phyloP scores from a whole-genome alignment of 139 green algal genomes.

The Pseudopediastrum boryanum region DNA sequence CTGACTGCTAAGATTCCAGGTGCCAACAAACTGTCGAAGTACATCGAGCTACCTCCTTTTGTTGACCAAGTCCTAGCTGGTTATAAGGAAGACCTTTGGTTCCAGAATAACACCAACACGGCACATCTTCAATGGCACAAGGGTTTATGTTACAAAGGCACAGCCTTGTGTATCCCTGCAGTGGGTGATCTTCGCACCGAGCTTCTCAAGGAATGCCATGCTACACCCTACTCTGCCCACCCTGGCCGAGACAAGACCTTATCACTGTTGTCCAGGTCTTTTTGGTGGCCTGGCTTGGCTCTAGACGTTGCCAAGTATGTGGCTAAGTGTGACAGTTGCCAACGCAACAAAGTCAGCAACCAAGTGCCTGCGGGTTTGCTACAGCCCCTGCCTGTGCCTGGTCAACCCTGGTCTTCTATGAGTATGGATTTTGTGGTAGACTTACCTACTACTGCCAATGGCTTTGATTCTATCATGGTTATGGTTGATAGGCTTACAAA shows the following conservation, averaged over 20 bases:
- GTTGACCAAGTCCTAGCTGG: neutral
- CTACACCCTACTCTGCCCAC: slow-evolving; percentile 8
- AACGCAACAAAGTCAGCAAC: slow-evolving; percentile 29
- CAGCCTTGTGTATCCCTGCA: neutral
- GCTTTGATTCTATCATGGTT: slow-evolving; percentile 40
- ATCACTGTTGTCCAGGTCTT: neutral
- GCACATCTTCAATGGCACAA: neutral
- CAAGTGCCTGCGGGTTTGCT: slow-evolving; percentile 14
- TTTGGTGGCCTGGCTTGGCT: slow-evolving; percentile 4
- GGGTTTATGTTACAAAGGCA: slow-evolving; percentile 11
- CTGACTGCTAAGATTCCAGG: neutral
- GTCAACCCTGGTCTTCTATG: slow-evolving; percentile 28
- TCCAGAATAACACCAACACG: neutral
- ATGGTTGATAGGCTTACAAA: slow-evolving; percentile 55
- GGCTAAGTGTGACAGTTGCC: slow-evolving; percentile 29
- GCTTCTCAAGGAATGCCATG: slow-evolving; percentile 10
- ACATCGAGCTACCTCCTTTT: neutral
- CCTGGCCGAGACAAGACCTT: neutral
- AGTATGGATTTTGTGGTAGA: slow-evolving; percentile 45
- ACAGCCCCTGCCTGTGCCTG: slow-evolving; percentile 33
- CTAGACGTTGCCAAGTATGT: slow-evolving; percentile 8
- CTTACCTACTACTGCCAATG: slow-evolving; percentile 35
- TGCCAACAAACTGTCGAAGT: too few species aligned
- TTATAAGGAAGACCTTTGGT: neutral
- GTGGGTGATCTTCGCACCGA: neutral